Conservation (phyloP, 345 rosid species). For the Bruguiera parviflora region DNA sequence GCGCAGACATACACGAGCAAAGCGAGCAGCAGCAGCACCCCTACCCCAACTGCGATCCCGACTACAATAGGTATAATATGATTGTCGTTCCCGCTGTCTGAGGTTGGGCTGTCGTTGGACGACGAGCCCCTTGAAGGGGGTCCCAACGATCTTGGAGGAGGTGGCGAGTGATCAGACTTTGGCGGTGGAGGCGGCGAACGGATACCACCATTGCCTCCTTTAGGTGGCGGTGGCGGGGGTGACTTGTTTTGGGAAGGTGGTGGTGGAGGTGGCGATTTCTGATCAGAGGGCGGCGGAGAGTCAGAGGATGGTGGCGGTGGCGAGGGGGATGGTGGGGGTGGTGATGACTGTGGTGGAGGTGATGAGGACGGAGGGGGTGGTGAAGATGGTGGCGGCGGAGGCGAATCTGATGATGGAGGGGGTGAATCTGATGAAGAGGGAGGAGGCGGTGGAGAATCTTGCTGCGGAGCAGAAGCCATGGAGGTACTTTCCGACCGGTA, state of each 20-base stretch:
- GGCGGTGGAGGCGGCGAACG: conserved; percentile 33
- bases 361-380: conserved; percentile 17
- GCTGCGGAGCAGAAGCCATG: conserved; percentile 21
- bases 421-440: conserved; percentile 17
- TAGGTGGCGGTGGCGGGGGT: conserved; percentile 30
- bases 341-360: conserved; percentile 3
- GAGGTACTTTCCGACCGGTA: conserved; percentile 10
- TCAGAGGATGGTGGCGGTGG: conserved; percentile 5
- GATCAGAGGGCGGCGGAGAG: background rate
- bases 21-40: conserved; percentile 38
- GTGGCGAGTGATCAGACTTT: conserved; percentile 19
- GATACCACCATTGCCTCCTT: background rate
- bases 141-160: conserved; percentile 25
- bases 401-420: conserved; percentile 18
- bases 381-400: conserved; percentile 6
- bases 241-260: background rate
- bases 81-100: conserved; percentile 3
- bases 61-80: conserved; percentile 8
- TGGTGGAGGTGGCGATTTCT: conserved; percentile 31
- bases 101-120: conserved; percentile 3
- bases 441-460: conserved; percentile 19
- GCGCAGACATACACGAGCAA: conserved; percentile 34
- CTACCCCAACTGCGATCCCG: conserved; percentile 41
- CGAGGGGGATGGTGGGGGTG: conserved; percentile 18
- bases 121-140: conserved; percentile 7